Evolutionary conservation across 2,329 filamentous ascomycete species (phyloP).

Genomic region (Ophiosphaerella korrae): DNA sequence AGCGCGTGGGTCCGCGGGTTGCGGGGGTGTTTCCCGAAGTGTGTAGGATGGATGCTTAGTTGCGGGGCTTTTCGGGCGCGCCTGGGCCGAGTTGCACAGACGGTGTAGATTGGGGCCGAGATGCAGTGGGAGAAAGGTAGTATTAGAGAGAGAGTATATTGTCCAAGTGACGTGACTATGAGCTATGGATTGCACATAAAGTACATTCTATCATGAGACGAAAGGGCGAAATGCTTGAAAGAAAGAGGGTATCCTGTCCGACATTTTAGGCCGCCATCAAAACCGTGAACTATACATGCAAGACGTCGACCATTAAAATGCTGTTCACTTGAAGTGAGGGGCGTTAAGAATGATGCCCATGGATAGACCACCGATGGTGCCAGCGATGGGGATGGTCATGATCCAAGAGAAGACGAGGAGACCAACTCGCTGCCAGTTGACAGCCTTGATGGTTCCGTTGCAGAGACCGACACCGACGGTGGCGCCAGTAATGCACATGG

Average conservation of each 20-base stretch:
- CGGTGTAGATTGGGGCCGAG: too few species aligned
- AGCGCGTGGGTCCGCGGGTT: too few species aligned
- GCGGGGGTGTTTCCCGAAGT: too few species aligned
- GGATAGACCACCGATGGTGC: constrained; percentile 56
- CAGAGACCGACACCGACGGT: constrained; percentile 79
- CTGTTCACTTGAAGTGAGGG: constrained; percentile 55
- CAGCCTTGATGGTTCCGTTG: constrained; percentile 72
- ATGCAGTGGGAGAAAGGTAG: too few species aligned
- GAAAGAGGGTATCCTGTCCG: constrained; percentile 5
- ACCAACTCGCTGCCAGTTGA: constrained; percentile 74
- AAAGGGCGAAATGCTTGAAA: background rate
- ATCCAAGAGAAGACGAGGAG: constrained; percentile 72
- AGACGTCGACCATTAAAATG: too few species aligned
- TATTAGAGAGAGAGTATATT: too few species aligned
- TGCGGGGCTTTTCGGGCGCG: too few species aligned
- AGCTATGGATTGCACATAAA: too few species aligned
- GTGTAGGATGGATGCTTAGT: too few species aligned
- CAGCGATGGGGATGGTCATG: constrained; percentile 65
- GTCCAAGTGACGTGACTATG: background rate
- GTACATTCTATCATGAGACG: too few species aligned
- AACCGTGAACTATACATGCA: background rate
- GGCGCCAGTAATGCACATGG: constrained; percentile 75
- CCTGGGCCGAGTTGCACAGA: too few species aligned
- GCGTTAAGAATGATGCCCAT: constrained; percentile 62
- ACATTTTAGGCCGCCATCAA: background rate